These are phyloP conservation scores for Pleurotus pulmonarius DNA, from an alignment of 768 basidiomycete species.

Conservation along the genomic window DNA sequence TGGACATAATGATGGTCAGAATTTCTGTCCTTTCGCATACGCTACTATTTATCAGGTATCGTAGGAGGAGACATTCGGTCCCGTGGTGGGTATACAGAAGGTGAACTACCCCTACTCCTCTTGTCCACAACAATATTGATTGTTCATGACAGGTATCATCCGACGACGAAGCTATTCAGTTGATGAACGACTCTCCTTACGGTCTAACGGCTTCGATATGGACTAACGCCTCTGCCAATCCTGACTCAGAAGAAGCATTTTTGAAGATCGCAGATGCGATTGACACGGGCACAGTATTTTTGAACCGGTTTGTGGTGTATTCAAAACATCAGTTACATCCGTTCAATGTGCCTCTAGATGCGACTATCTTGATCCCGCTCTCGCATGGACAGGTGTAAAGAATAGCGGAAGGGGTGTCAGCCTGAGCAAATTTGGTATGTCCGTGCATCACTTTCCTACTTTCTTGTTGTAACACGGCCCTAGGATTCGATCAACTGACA, in stretches of 20 bases:
- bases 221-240: constrained; percentile 67
- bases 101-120: constrained; percentile 33
- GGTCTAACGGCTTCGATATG: constrained; percentile 94
- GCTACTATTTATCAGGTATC: background rate
- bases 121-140: background rate
- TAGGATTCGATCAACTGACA: constrained; percentile 85
- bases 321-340: background rate
- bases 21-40: background rate
- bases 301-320: constrained; percentile 61
- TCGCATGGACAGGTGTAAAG: constrained; percentile 95
- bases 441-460: constrained; percentile 12
- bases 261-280: constrained; percentile 63
- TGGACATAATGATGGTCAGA: constrained; percentile 84
- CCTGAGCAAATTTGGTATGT: constrained; percentile 79
- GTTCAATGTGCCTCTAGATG: constrained; percentile 40
- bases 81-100: constrained; percentile 91
- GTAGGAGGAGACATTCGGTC: constrained; percentile 90
- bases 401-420: constrained; percentile 90
- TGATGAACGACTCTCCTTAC: constrained; percentile 97
- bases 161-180: constrained; percentile 81
- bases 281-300: constrained; percentile 88
- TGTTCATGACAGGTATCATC: constrained; percentile 52
- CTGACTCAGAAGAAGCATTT: constrained; percentile 68
- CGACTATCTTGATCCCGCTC: constrained; percentile 88
- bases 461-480: constrained; percentile 4